Evolutionary conservation across 2,329 filamentous ascomycete species (phyloP), one percentile per base, ranked within the genome.

Genomic region (Calonectria pseudoreteaudii): DNA sequence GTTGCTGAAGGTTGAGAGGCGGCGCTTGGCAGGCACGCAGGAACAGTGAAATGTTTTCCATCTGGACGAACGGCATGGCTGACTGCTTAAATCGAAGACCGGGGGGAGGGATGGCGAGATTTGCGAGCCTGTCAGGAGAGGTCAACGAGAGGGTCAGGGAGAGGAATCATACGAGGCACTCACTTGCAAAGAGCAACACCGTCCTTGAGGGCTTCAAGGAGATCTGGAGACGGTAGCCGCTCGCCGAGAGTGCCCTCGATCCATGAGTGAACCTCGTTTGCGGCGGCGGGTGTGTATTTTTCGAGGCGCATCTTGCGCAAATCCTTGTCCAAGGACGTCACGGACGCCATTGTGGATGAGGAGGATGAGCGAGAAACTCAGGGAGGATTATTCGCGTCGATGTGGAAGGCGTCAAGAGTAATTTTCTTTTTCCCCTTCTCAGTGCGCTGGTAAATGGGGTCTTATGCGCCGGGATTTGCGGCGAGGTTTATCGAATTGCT

Each of bases 41-140:
- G 86, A 98, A 99, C 82, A 98, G 95, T 6, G 96, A 97, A 82
- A 99, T 98, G 84, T 99, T 99, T 85, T 99, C 97, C 96, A 98
- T 98, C 85, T 99, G 97, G 50, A 98, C 96, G 83, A 99, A 99
- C 0, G 97, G 97, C 96, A 98, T 98, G 50, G 92, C 87, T 1
- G 96, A 98, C 82, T 93, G 90, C 86, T 98, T 98, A 90, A 94
- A 98, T 84, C 93, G 95, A 86, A 98, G 91, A 38, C 93, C 93
- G 0, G 94, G 94, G 20, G 93, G 91, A 31, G 94, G 94, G 47
- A 94, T 85, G 38, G 91, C 94, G 71, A 96, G 89, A 82, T 98
- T 98, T 81, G 95, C 91, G 67, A 98, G 92, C 82, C 95, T 97
- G 77, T 20, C 2, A 64, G 31, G 14, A 20, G n/a, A 60, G 20